These are phyloP conservation scores for Arthrobotrys conoides DNA, from an alignment of 2,329 filamentous ascomycete genomes.

Conservation along the genomic window DNA sequence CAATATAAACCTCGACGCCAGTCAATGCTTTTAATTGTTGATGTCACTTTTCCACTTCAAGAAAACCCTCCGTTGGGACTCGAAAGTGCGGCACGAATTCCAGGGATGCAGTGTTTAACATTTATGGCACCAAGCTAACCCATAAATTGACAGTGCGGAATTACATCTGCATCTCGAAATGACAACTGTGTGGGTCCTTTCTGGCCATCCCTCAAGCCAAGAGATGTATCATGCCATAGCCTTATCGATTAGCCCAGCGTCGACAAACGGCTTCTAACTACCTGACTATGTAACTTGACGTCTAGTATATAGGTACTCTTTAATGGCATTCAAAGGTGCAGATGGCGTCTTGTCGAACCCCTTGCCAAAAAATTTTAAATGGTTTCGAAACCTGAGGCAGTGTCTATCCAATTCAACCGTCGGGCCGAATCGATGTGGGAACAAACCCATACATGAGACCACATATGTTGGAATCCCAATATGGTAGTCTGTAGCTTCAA, in stretches of 20 bases:
- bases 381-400: slow-evolving; percentile 17
- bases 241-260: slow-evolving; percentile 27
- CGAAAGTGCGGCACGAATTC: slow-evolving; percentile 19
- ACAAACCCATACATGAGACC: slow-evolving; percentile 46
- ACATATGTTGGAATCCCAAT: slow-evolving; percentile 53
- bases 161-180: slow-evolving; percentile 24
- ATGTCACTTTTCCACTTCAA: slow-evolving; percentile 2
- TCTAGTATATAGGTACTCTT: background rate
- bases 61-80: slow-evolving; percentile 17
- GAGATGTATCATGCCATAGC: background rate
- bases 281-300: too few species aligned
- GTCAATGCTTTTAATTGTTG: background rate
- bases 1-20: background rate
- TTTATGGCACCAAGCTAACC: background rate
- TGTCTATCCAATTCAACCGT: slow-evolving; percentile 53
- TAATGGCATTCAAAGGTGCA: background rate
- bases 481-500: slow-evolving; percentile 43
- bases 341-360: slow-evolving; percentile 16
- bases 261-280: background rate
- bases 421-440: slow-evolving; percentile 48
- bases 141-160: slow-evolving; percentile 15
- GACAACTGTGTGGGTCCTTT: background rate
- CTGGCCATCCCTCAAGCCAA: background rate
- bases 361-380: background rate
- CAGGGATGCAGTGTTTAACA: slow-evolving; percentile 2